Evolutionary conservation across 306 rosid species (phyloP).

Genomic region (Vigna radiata): DNA sequence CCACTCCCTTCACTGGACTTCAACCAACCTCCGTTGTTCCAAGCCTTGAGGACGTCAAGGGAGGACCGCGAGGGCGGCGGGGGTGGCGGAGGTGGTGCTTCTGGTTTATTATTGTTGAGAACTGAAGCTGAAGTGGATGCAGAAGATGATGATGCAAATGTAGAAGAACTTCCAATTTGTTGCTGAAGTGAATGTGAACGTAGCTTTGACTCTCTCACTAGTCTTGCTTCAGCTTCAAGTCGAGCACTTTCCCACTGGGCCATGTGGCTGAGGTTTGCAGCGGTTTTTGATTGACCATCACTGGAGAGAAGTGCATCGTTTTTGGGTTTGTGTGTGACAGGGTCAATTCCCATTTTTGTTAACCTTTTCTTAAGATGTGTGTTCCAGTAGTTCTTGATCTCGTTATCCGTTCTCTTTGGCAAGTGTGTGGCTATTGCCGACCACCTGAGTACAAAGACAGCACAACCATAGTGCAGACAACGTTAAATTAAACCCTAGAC

Average conservation of each 20-base stretch:
- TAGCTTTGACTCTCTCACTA: slow-evolving; percentile 87
- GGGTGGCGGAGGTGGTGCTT: background rate
- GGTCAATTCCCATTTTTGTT: slow-evolving; percentile 98
- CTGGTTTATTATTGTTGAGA: slow-evolving; percentile 36
- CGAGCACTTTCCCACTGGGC: slow-evolving; percentile 99
- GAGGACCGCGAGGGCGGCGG: slow-evolving; percentile 9
- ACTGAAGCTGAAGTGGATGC: slow-evolving; percentile 47
- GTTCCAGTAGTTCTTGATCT: slow-evolving; percentile 97
- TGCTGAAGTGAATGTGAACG: slow-evolving; percentile 65
- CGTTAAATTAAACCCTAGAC: slow-evolving; percentile 41
- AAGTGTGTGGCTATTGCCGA: slow-evolving; percentile 99
- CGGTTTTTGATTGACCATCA: slow-evolving; percentile 82
- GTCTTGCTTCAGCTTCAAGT: slow-evolving; percentile 97
- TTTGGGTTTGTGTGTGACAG: slow-evolving; percentile 92
- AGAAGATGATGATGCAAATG: slow-evolving; percentile 51
- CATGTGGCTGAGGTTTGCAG: slow-evolving; percentile 93
- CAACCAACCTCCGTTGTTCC: slow-evolving; percentile 59
- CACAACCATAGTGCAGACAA: slow-evolving; percentile 34
- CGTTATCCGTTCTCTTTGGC: slow-evolving; percentile 94
- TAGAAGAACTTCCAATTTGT: slow-evolving; percentile 46
- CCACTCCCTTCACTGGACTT: slow-evolving; percentile 47
- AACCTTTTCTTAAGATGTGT: slow-evolving; percentile 94
- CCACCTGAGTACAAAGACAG: slow-evolving; percentile 68
- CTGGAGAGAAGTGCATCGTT: slow-evolving; percentile 71
- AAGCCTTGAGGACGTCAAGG: slow-evolving; percentile 46